Conservation (phyloP, 2,329 filamentous ascomycete genomes). For the Myriosclerotinia curreyana region DNA sequence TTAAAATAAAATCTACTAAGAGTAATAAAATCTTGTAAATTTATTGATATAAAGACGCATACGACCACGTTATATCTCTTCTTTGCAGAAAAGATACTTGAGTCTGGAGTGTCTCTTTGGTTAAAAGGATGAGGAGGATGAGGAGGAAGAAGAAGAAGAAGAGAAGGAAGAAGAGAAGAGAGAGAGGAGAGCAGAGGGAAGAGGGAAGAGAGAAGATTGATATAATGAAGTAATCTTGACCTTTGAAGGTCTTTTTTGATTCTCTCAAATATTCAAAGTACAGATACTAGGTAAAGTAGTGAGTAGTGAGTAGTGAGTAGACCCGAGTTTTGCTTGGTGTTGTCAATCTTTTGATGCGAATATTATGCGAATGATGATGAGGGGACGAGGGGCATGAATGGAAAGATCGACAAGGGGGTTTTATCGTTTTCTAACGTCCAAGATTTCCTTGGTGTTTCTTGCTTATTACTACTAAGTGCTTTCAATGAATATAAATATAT, state of each 20-base stretch:
- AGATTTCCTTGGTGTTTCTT: slow-evolving; percentile 6
- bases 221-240: neutral
- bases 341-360: too few species aligned
- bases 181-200: too few species aligned
- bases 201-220: neutral
- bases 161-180: neutral
- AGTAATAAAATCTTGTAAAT: too few species aligned
- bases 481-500: too few species aligned
- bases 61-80: too few species aligned
- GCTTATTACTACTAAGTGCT: too few species aligned
- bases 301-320: neutral
- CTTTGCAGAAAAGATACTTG: neutral
- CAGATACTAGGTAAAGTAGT: too few species aligned
- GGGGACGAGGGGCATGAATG: slow-evolving; percentile 4
- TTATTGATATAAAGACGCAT: too few species aligned
- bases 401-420: neutral
- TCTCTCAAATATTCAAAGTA: neutral
- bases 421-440: slow-evolving; percentile 2
- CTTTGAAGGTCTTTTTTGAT: slow-evolving; percentile 3
- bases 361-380: slow-evolving; percentile 6
- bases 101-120: neutral
- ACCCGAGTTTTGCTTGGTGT: slow-evolving; percentile 11
- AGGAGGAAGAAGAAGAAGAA: neutral
- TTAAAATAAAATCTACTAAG: neutral
- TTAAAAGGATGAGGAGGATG: neutral